Base-by-base conservation (phyloP, 2,329 filamentous ascomycete genomes). In the Alternaria gaisen region DNA sequence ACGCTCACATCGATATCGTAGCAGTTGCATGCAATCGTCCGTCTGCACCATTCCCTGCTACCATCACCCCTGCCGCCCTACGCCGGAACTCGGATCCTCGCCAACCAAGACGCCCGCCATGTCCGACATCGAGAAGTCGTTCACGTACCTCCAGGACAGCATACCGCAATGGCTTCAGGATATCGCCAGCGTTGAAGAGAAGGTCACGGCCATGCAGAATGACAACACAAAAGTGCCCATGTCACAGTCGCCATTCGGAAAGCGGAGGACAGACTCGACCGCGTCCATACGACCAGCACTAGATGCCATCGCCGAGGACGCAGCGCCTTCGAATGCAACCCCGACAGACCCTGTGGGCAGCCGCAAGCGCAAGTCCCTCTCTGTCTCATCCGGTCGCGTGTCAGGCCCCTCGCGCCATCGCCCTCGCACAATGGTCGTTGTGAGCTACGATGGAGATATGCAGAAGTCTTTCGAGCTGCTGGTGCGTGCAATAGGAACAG, bases 391-490 rank as follows among this genome's bases (percentile, higher is more conserved):
- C 4, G 79, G 74, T 18, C 71, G 74, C 42, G 66, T 70, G 8
- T 80, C 79, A 7, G 79, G 77, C 4, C 80, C 82, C 1, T 77
- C 82, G 11, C 87, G 88, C 63, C 91, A 90, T 75, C 88, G 91
- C 56, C 88, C 88, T 4, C 87, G 90, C 66, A 89, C 85, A 58
- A 91, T 92, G 84, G 90, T 94, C 47, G 89, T 95, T 41, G 91
- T 97, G n/a, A 94, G 93, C 79, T 97, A 97, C 75, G 94, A 97
- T 75, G 92, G 91, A 68, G 90, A 92, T 63, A 90, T 96, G 4
- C 93, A 97, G 75, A 88, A 88, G 52, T 88, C 90, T 40, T 93
- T 97, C 66, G 93, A 97, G 70, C 85, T 90, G 56, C 81, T 97
- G 51, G 93, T 97, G 58, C 90, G 92, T 63, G 90, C 91, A 57